phyloP scores from a whole-genome alignment of 805 yeast species.

The Candida silvicultrix region DNA sequence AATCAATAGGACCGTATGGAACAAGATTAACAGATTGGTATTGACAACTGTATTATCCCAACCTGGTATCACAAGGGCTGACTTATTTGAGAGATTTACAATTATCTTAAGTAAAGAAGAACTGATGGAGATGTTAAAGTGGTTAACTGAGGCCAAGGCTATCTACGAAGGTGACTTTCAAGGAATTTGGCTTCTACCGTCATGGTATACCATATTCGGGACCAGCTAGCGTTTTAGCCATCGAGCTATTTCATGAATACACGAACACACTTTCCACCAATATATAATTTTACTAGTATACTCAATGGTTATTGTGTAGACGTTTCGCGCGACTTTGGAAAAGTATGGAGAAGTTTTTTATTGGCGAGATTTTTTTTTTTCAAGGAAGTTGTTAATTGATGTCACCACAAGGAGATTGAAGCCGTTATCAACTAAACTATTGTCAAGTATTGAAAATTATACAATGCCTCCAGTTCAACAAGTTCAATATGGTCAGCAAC shows the following conservation, averaged over 20 bases:
- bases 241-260: no score
- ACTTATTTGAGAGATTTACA: slow-evolving; percentile 18
- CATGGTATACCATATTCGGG: slow-evolving; percentile 42
- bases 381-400: background rate
- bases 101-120: slow-evolving; percentile 24
- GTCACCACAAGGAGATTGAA: no score
- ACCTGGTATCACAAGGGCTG: slow-evolving; percentile 43
- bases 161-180: slow-evolving; percentile 25
- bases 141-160: slow-evolving; percentile 39
- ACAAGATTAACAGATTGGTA: slow-evolving; percentile 41
- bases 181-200: slow-evolving; percentile 37
- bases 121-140: slow-evolving; percentile 30
- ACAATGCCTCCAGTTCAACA: slow-evolving; percentile 55
- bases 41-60: slow-evolving; percentile 38
- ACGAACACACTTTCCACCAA: no score
- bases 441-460: no score
- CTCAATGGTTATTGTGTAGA: no score
- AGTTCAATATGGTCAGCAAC: slow-evolving; percentile 53
- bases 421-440: no score
- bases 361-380: background rate
- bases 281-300: no score
- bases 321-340: background rate
- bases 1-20: slow-evolving; percentile 58
- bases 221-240: background rate
- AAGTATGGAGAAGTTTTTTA: background rate